Percentiles rank a stretch among this genome's conserved stretches.
Evolutionary conservation across 352 stramenopile genomes (phyloP).

Genomic region (Paralagenidium karlingii): DNA sequence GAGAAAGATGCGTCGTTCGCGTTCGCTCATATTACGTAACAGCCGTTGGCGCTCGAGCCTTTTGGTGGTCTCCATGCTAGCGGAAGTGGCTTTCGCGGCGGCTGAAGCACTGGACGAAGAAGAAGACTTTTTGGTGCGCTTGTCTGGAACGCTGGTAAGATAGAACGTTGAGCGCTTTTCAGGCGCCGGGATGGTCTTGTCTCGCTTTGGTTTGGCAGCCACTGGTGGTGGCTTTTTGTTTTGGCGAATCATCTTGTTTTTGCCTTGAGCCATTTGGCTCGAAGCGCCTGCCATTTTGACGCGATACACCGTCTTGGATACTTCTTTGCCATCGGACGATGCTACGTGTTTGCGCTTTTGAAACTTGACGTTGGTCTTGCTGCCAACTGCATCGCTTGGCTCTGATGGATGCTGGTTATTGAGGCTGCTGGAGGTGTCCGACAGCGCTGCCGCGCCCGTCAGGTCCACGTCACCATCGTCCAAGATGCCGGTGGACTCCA

Average conservation of each 20-base stretch:
- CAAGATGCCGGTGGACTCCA: conserved; percentile 52
- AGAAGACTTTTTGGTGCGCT: neutral
- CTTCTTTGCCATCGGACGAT: too few relatives aligned
- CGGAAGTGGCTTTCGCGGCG: neutral
- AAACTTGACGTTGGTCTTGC: conserved; percentile 14
- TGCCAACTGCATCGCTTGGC: conserved; percentile 29
- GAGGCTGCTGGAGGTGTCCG: too few relatives aligned
- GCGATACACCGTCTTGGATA: conserved; percentile 35
- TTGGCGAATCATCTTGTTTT: conserved; percentile 17
- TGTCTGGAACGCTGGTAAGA: neutral
- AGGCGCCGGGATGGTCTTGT: conserved; percentile 2
- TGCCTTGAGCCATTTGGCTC: too few relatives aligned
- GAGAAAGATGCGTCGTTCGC: conserved; percentile 36
- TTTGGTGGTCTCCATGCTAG: neutral
- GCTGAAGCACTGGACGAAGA: neutral
- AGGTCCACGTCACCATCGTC: conserved; percentile 8
- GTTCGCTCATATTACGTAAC: conserved; percentile 47
- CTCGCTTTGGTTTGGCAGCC: conserved; percentile 3
- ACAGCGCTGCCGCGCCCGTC: too few relatives aligned
- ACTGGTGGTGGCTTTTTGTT: conserved; percentile 13
- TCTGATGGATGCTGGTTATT: conserved; percentile 10
- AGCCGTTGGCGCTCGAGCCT: conserved; percentile 18
- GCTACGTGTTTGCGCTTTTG: too few relatives aligned
- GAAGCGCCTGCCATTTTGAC: too few relatives aligned
- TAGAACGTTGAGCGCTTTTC: neutral